These are phyloP conservation scores for Recurvomyces mirabilis DNA, from an alignment of 495 filamentous ascomycete genomes.

Conservation along the genomic window DNA sequence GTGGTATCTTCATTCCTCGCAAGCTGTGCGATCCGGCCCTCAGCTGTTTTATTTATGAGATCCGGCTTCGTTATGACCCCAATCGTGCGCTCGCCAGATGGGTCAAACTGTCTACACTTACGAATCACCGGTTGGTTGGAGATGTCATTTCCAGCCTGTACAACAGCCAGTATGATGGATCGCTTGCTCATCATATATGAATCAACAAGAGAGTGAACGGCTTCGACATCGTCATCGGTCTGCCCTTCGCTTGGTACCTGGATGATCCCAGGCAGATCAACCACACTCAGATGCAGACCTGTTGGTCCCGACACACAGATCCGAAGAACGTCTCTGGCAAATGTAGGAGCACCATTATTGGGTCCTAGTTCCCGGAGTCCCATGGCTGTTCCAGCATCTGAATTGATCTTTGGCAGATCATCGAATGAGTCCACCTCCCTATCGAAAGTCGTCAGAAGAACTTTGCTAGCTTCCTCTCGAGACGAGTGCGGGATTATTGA, in stretches of 20 bases:
- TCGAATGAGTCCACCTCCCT: not conserved
- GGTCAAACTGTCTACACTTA: not conserved
- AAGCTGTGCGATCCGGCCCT: conserved; percentile 27
- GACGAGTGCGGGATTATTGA: not conserved
- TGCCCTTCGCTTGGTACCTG: not conserved
- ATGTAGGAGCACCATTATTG: not conserved
- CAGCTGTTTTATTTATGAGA: conserved; percentile 30
- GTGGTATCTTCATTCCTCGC: conserved; percentile 29
- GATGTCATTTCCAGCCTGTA: conserved; percentile 8
- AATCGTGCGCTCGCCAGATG: conserved; percentile 4
- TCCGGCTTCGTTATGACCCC: conserved; percentile 3
- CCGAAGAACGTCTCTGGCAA: not conserved
- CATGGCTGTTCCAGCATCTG: not conserved
- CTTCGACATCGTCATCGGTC: not conserved
- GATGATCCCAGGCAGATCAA: conserved; percentile 5
- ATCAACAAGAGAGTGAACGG: not conserved
- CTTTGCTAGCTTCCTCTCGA: not conserved
- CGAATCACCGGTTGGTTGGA: conserved; percentile 1
- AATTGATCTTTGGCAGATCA: not conserved
- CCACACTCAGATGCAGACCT: not conserved
- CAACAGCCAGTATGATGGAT: conserved; percentile 10
- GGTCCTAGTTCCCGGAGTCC: not conserved
- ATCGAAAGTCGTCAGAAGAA: not conserved
- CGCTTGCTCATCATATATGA: conserved; percentile 6
- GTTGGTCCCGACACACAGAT: not conserved